These are phyloP conservation scores for Theobroma cacao DNA, from an alignment of 345 rosid genomes.

Conservation along the genomic window DNA sequence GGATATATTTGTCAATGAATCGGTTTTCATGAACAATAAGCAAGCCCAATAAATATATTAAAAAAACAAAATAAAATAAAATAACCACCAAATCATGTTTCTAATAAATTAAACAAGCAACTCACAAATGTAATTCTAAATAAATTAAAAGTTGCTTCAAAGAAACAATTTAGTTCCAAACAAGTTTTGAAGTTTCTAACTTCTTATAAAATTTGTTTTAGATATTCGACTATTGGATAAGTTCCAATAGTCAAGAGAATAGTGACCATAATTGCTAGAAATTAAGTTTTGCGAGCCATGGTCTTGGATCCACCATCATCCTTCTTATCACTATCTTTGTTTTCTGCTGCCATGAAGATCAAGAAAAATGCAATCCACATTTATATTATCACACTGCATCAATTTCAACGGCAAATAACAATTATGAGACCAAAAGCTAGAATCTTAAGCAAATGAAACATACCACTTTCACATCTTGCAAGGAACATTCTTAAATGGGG, in stretches of 20 bases:
- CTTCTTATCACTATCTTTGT: background rate
- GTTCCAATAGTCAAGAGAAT: background rate
- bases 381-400: no score
- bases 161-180: background rate
- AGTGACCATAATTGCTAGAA: background rate
- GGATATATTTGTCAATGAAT: no score
- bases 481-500: constrained; percentile 38
- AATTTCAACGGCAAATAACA: background rate
- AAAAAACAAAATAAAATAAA: no score
- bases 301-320: background rate
- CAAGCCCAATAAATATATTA: no score
- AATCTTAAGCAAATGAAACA: background rate
- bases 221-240: background rate
- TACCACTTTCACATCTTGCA: constrained; percentile 7
- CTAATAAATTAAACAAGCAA: background rate
- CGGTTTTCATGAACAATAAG: no score
- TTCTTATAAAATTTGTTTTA: background rate
- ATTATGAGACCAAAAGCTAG: no score
- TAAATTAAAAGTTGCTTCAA: background rate
- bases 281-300: background rate
- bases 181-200: background rate
- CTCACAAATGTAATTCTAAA: background rate
- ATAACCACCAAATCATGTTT: background rate
- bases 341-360: background rate
- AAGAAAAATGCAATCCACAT: background rate